These are phyloP conservation scores for Neoscytalidium dimidiatum DNA, from an alignment of 2,329 filamentous ascomycete genomes.

Conservation along the genomic window DNA sequence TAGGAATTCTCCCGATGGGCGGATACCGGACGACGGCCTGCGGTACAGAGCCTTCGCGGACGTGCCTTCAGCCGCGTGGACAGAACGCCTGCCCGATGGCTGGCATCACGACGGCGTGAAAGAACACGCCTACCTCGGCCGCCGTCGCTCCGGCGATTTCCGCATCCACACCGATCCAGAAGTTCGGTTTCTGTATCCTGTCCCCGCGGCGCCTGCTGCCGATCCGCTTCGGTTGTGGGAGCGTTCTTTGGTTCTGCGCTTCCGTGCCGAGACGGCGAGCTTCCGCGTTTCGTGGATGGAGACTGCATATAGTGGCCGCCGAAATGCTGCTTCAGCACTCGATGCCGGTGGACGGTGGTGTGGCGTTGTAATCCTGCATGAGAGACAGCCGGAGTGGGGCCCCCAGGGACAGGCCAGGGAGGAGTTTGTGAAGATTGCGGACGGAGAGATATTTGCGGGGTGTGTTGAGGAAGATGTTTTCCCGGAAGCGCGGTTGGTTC, in stretches of 20 bases:
- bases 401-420: conserved; percentile 45
- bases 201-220: not conserved
- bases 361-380: not conserved
- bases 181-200: not conserved
- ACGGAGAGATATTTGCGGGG: conserved; percentile 52
- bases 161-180: not conserved
- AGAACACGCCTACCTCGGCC: not conserved
- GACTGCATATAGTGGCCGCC: not conserved
- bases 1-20: not conserved
- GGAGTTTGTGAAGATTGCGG: conserved; percentile 52
- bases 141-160: not conserved
- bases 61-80: not conserved
- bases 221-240: not conserved
- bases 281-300: not conserved
- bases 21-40: not conserved
- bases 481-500: not conserved
- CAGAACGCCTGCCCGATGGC: not conserved
- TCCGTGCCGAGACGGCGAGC: not conserved
- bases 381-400: not conserved
- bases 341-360: not conserved
- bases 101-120: not conserved
- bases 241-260: not conserved
- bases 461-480: not conserved
- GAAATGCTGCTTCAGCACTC: not conserved
- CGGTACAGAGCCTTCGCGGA: not conserved